phyloP scores from a whole-genome alignment of 2,329 filamentous ascomycete species.

The Cryphonectria nitschkei region DNA sequence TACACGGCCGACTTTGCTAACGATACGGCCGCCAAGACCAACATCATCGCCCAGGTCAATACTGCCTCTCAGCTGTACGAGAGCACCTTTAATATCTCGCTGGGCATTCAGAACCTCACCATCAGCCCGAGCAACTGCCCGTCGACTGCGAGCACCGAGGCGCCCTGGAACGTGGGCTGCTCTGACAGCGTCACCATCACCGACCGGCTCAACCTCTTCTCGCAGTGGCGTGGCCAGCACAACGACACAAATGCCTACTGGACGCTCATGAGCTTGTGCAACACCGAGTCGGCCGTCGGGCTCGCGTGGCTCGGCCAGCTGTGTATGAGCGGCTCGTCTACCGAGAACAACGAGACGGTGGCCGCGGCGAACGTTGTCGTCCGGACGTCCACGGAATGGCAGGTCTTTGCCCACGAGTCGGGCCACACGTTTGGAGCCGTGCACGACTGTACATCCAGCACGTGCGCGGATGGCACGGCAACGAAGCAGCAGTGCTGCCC shows the following conservation, averaged over 20 bases:
- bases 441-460: slow-evolving; percentile 79
- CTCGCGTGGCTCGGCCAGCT: slow-evolving; percentile 92
- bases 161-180: slow-evolving; percentile 86
- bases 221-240: slow-evolving; percentile 79
- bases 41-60: slow-evolving; percentile 85
- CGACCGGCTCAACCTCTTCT: slow-evolving; percentile 84
- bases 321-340: slow-evolving; percentile 64
- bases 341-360: slow-evolving; percentile 68
- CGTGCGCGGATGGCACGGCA: slow-evolving; percentile 66
- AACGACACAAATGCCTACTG: slow-evolving; percentile 87
- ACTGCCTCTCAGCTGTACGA: slow-evolving; percentile 87
- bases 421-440: slow-evolving; percentile 96
- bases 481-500: slow-evolving; percentile 74
- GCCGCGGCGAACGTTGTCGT: slow-evolving; percentile 89
- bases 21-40: slow-evolving; percentile 65
- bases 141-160: slow-evolving; percentile 63
- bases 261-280: slow-evolving; percentile 83
- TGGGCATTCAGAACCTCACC: slow-evolving; percentile 85
- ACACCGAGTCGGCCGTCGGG: slow-evolving; percentile 82
- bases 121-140: slow-evolving; percentile 79
- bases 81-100: slow-evolving; percentile 88
- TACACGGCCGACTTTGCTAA: slow-evolving; percentile 74
- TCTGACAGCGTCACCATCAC: slow-evolving; percentile 66
- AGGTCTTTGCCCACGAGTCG: slow-evolving; percentile 91
- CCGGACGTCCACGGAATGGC: slow-evolving; percentile 83